Evolutionary conservation across 2,329 filamentous ascomycete species (phyloP).

Genomic region (Alternaria alternata): DNA sequence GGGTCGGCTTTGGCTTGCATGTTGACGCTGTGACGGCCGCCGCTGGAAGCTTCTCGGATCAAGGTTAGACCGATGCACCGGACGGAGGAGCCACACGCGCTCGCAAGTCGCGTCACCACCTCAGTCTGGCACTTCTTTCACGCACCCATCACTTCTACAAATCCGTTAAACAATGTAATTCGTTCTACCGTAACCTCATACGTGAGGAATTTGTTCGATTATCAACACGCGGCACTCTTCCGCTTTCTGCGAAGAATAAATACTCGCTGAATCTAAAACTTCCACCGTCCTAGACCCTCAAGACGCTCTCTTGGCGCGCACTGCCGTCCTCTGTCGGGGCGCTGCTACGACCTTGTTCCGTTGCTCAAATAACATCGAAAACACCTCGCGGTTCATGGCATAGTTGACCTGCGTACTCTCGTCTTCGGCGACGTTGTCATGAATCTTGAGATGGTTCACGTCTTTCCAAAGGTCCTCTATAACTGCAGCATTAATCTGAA

Average conservation of each 20-base stretch:
- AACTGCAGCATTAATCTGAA: constrained; percentile 27
- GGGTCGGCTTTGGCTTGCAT: neutral
- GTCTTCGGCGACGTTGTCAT: constrained; percentile 20
- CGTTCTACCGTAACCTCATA: neutral
- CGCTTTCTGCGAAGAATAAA: too few species aligned
- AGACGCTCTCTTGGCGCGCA: neutral
- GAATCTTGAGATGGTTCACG: constrained; percentile 20
- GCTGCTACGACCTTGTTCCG: neutral
- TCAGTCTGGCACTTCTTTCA: neutral
- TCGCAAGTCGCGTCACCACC: neutral
- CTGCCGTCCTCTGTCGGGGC: neutral
- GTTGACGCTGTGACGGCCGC: constrained; percentile 19
- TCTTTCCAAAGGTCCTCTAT: constrained; percentile 25
- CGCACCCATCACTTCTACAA: neutral
- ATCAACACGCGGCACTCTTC: neutral
- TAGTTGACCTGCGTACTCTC: constrained; percentile 21
- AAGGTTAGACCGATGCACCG: neutral
- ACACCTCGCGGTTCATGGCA: constrained; percentile 6
- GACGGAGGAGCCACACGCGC: neutral
- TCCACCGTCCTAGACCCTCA: neutral
- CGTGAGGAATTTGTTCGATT: neutral
- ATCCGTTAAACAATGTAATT: neutral
- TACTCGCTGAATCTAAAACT: neutral
- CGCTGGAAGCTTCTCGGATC: neutral
- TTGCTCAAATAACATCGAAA: neutral